Conservation (phyloP, 129 eudicot species). For the Saposhnikovia divaricata region DNA sequence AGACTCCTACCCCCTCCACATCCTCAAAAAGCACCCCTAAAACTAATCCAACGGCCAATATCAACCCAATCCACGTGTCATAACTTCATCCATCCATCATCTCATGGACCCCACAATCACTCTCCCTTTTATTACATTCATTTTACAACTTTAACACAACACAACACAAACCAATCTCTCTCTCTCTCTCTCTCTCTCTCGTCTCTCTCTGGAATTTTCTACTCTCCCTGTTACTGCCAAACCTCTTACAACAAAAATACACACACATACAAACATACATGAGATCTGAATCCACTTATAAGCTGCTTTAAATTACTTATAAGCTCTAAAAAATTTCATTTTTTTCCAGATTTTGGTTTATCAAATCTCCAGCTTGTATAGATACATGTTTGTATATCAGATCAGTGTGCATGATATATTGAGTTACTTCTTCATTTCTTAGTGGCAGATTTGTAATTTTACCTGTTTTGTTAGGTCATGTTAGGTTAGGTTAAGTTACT, state of each 20-base stretch:
- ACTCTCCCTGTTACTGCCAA: conserved; percentile 15
- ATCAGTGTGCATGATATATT: background rate
- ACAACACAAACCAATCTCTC: conserved; percentile 18
- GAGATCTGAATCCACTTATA: background rate
- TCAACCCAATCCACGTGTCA: background rate
- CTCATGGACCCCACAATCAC: background rate
- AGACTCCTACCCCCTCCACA: no score
- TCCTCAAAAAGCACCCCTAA: background rate
- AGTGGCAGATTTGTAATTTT: background rate
- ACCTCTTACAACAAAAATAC: no score
- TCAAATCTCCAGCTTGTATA: no score
- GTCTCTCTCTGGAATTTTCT: conserved; percentile 7
- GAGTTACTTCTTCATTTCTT: background rate
- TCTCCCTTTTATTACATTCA: background rate
- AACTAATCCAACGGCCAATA: background rate
- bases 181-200: background rate
- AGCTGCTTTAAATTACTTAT: background rate
- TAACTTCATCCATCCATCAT: background rate
- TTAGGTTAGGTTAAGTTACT: background rate
- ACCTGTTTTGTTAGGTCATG: background rate
- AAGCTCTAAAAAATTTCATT: no score
- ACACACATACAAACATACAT: background rate
- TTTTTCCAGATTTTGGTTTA: no score
- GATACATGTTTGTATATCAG: no score
- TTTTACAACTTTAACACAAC: conserved; percentile 24